A percentile compares a stretch with the other conserved stretches of the same genome.
These are phyloP conservation scores for Saccharomycopsis crataegensis DNA, from an alignment of 1,139 yeast species.

Conservation along the genomic window DNA sequence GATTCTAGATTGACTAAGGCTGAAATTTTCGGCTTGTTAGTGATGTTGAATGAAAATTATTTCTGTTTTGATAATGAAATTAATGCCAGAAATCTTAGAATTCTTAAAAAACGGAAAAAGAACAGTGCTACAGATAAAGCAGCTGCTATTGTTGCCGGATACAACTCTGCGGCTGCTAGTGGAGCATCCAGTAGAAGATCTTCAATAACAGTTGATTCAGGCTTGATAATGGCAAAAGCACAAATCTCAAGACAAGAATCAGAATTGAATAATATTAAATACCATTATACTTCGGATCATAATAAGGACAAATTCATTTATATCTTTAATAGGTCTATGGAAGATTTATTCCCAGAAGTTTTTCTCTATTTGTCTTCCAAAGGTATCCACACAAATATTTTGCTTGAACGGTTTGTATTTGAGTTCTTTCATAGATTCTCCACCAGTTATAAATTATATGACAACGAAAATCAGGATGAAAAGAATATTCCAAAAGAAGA, in stretches of 20 bases:
- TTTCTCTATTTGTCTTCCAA: constrained; percentile 15
- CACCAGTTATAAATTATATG: constrained; percentile 11
- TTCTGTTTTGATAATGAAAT: constrained; percentile 20
- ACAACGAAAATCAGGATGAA: constrained; percentile 15
- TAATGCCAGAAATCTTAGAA: constrained; percentile 12
- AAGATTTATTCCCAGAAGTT: constrained; percentile 19
- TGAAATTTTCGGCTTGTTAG: constrained; percentile 18
- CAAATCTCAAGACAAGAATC: constrained; percentile 1
- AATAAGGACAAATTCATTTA: constrained; percentile 17
- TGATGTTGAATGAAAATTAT: constrained; percentile 19
- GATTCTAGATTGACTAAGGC: constrained; percentile 11
- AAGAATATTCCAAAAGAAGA: constrained; percentile 4
- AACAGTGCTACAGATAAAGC: not conserved
- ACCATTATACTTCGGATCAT: constrained; percentile 13
- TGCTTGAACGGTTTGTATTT: constrained; percentile 16
- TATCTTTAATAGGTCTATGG: constrained; percentile 19
- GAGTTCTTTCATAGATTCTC: constrained; percentile 19
- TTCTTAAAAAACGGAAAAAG: constrained; percentile 9
- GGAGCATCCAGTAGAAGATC: constrained; percentile 14
- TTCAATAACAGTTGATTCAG: constrained; percentile 12
- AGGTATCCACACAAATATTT: constrained; percentile 16
- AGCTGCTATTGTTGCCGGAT: not conserved
- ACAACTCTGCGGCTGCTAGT: not conserved
- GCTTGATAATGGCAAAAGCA: constrained; percentile 1
- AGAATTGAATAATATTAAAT: constrained; percentile 10